These are phyloP conservation scores for Leccinum variicolor DNA, from an alignment of 768 basidiomycete species.

Conservation along the genomic window DNA sequence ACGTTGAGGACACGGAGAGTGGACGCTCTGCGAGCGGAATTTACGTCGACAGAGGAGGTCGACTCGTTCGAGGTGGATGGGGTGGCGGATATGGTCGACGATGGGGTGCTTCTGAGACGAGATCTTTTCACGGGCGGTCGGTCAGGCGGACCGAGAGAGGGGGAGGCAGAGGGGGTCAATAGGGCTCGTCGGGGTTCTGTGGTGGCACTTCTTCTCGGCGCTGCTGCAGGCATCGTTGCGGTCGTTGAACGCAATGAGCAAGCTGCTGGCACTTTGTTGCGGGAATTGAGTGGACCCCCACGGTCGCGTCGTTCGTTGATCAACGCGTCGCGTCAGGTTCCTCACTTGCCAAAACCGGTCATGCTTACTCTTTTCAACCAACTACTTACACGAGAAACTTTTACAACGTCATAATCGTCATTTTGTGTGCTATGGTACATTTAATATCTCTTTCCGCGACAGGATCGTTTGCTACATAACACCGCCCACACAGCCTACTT, in stretches of 20 bases:
- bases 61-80: slow-evolving; percentile 26
- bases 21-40: slow-evolving; percentile 52
- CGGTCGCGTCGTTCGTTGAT: slow-evolving; percentile 2
- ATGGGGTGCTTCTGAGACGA: slow-evolving; percentile 45
- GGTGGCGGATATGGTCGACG: slow-evolving; percentile 39
- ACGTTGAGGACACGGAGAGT: slow-evolving; percentile 53
- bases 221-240: slow-evolving; percentile 10
- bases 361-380: not conserved
- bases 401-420: not conserved
- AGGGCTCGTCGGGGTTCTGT: slow-evolving; percentile 13
- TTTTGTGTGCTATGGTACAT: slow-evolving; percentile 17
- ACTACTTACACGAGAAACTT: not conserved
- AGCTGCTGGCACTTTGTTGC: not conserved
- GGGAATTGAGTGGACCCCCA: not conserved
- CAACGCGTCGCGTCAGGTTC: slow-evolving; percentile 10
- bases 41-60: slow-evolving; percentile 38
- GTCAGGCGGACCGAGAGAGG: slow-evolving; percentile 31
- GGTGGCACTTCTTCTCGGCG: not conserved
- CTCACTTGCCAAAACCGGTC: slow-evolving; percentile 13
- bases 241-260: slow-evolving; percentile 9
- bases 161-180: slow-evolving; percentile 28
- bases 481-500: slow-evolving; percentile 9
- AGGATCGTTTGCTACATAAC: slow-evolving; percentile 9
- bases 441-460: slow-evolving; percentile 5
- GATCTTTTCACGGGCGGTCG: slow-evolving; percentile 47